These are phyloP conservation scores for Paracorniculantispora psalliotae DNA, from an alignment of 2,329 filamentous ascomycete genomes.

Conservation along the genomic window DNA sequence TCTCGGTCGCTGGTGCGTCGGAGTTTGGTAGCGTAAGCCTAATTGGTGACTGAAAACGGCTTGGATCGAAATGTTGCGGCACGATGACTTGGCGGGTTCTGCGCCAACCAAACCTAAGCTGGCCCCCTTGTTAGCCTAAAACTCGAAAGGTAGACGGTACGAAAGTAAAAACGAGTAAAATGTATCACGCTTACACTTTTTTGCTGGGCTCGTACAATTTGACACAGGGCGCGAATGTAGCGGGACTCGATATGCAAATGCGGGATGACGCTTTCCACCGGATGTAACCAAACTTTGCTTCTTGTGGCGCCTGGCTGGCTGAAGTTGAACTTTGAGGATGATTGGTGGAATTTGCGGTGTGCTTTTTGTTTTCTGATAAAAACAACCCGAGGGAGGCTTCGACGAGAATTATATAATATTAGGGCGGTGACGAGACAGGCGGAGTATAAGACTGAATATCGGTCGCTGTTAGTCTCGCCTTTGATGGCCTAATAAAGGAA, in stretches of 20 bases:
- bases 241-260: not conserved
- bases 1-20: not conserved
- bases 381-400: not conserved
- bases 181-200: conserved; percentile 8
- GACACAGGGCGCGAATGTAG: not conserved
- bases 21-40: conserved; percentile 7
- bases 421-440: not conserved
- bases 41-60: conserved; percentile 2
- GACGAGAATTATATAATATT: not conserved
- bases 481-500: not conserved
- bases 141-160: not conserved
- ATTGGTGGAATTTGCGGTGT: not conserved
- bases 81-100: not conserved
- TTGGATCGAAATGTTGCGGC: conserved; percentile 2
- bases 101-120: not conserved
- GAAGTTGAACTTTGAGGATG: not conserved
- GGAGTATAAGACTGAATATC: not conserved
- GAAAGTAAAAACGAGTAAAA: not conserved
- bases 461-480: not conserved
- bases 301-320: not conserved
- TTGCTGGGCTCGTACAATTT: not conserved
- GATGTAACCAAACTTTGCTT: not conserved
- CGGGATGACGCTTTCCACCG: not conserved
- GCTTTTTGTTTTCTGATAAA: not conserved
- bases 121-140: not conserved